Conservation (phyloP, 169 alveolate species). For the Plasmodium reichenowi region DNA sequence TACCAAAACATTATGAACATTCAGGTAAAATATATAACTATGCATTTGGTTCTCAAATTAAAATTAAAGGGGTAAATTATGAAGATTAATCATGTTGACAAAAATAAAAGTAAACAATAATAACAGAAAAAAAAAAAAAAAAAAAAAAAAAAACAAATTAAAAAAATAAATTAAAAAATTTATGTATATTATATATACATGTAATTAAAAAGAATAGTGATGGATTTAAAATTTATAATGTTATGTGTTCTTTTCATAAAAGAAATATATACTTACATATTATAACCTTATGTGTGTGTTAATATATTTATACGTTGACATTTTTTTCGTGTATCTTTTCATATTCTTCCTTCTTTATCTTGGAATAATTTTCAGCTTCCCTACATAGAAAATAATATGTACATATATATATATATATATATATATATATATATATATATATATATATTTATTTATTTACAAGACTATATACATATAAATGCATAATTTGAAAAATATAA, state of each 20-base stretch:
- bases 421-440: conserved; percentile 1
- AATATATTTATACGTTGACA: not conserved
- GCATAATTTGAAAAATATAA: not conserved
- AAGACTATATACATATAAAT: not conserved
- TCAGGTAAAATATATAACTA: too few relatives aligned
- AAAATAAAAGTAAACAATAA: conserved; percentile 4
- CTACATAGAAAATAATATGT: conserved; percentile 14
- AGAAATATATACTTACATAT: not conserved
- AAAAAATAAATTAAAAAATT: too few relatives aligned
- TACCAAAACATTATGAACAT: too few relatives aligned
- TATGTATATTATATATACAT: not conserved
- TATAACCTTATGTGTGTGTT: not conserved
- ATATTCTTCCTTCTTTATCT: conserved; percentile 36
- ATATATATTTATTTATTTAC: not conserved
- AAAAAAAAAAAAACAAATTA: too few relatives aligned
- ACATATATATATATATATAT: not conserved
- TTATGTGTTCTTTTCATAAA: too few relatives aligned
- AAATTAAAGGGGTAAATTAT: too few relatives aligned
- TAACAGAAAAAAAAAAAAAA: not conserved
- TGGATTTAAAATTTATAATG: too few relatives aligned
- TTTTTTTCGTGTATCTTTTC: conserved; percentile 11
- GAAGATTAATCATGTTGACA: not conserved
- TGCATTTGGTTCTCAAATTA: too few relatives aligned
- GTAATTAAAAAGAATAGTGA: too few relatives aligned
- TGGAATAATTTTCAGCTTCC: conserved; percentile 70